Evolutionary conservation across 306 rosid species (phyloP).

Genomic region (Dryas octopetala): DNA sequence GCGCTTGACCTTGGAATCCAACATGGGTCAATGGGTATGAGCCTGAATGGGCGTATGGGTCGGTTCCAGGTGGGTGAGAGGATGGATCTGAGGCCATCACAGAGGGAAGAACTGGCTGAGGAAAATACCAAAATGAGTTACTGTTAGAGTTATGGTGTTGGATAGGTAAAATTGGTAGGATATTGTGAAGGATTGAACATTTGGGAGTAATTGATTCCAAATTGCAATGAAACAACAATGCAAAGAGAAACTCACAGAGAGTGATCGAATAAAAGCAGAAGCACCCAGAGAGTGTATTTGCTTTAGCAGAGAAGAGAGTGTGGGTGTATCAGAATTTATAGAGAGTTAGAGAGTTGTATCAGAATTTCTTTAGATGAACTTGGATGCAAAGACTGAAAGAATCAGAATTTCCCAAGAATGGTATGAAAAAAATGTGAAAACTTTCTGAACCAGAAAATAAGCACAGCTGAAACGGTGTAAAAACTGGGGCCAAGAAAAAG

Average conservation of each 20-base stretch:
- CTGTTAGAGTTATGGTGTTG: slow-evolving; percentile 26
- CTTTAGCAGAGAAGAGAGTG: too few species aligned
- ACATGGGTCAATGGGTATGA: slow-evolving; percentile 26
- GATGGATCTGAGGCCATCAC: slow-evolving; percentile 26
- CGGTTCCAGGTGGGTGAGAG: slow-evolving; percentile 55
- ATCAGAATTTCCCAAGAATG: slow-evolving; percentile 9
- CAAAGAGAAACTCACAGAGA: too few species aligned
- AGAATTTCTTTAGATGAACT: background rate
- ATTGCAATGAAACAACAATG: too few species aligned
- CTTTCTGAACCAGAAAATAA: background rate
- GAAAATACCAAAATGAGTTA: slow-evolving; percentile 17
- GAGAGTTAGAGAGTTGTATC: too few species aligned
- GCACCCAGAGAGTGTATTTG: too few species aligned
- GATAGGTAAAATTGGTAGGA: slow-evolving; percentile 23
- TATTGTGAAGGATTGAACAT: slow-evolving; percentile 25
- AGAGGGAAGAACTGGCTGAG: slow-evolving; percentile 33
- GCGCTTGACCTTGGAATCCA: slow-evolving; percentile 23
- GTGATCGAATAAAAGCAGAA: too few species aligned
- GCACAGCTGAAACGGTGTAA: background rate
- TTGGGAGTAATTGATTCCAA: background rate
- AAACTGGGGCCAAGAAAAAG: slow-evolving; percentile 6
- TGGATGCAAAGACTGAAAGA: background rate
- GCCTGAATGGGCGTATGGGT: slow-evolving; percentile 31
- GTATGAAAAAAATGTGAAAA: slow-evolving; percentile 7
- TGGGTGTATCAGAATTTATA: too few species aligned